A percentile compares a stretch with the other conserved stretches of the same genome.
These are phyloP conservation scores for Mucor mucedo DNA, from an alignment of 371 early-diverging fungal species.

Conservation along the genomic window DNA sequence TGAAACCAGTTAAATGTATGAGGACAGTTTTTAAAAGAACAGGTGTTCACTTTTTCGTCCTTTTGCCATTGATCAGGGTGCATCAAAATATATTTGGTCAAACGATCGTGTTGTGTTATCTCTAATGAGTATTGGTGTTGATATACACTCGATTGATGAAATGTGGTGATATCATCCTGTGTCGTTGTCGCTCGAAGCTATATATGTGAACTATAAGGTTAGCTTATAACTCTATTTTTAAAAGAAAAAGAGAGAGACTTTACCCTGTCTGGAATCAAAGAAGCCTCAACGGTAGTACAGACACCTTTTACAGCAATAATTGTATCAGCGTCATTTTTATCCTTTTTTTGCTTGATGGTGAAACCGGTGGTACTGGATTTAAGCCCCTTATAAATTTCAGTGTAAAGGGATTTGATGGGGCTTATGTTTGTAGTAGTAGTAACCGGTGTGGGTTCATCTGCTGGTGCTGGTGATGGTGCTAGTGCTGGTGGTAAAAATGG, in stretches of 20 bases:
- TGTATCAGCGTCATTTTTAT: conserved; percentile 17
- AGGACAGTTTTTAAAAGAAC: conserved; percentile 15
- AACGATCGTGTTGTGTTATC: conserved; percentile 18
- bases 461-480: neutral
- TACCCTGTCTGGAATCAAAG: conserved; percentile 21
- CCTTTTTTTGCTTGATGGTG: conserved; percentile 15
- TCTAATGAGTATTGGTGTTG: conserved; percentile 7
- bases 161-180: neutral
- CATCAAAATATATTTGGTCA: conserved; percentile 17
- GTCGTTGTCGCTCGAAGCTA: neutral
- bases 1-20: conserved; percentile 22
- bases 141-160: neutral
- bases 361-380: conserved; percentile 8
- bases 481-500: too few relatives aligned
- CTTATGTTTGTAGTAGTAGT: neutral
- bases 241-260: neutral
- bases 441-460: neutral
- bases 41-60: conserved; percentile 13
- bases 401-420: neutral
- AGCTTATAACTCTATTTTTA: neutral
- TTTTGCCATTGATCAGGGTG: conserved; percentile 21
- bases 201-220: neutral
- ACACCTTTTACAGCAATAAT: conserved; percentile 20
- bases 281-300: conserved; percentile 21
- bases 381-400: neutral